Percentiles rank a stretch among this genome's conserved stretches.
Conservation (phyloP, 2,329 filamentous ascomycete genomes). For the Grosmannia huntii region DNA sequence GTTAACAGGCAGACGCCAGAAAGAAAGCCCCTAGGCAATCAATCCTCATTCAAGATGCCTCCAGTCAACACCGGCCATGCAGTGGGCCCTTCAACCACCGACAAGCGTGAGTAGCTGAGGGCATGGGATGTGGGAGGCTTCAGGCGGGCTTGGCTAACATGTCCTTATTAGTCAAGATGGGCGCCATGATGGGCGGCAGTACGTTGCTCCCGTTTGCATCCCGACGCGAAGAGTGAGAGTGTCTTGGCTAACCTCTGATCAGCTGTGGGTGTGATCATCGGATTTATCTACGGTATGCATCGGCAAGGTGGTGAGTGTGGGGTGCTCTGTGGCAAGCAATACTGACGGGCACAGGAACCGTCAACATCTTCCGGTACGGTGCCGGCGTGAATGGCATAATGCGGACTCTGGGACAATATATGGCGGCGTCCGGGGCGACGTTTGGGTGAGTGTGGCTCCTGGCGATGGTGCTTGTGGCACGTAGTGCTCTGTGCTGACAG, state of each 20-base stretch:
- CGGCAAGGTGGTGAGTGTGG: no score
- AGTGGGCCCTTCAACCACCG: slow-evolving; percentile 35
- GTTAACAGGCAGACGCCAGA: background rate
- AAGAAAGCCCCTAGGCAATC: background rate
- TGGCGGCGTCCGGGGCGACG: slow-evolving; percentile 86
- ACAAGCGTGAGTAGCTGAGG: slow-evolving; percentile 36
- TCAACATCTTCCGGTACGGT: slow-evolving; percentile 91
- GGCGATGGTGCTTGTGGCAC: no score
- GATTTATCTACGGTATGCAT: slow-evolving; percentile 78
- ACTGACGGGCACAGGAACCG: slow-evolving; percentile 48
- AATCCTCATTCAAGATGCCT: slow-evolving; percentile 16
- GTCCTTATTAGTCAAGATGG: slow-evolving; percentile 70
- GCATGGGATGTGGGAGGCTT: background rate
- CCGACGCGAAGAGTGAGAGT: background rate
- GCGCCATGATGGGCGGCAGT: slow-evolving; percentile 97
- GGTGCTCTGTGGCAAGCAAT: background rate
- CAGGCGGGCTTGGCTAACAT: slow-evolving; percentile 14
- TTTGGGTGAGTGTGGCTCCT: slow-evolving; percentile 62
- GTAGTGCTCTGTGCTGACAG: slow-evolving; percentile 2
- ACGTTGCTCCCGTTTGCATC: slow-evolving; percentile 28
- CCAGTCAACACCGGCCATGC: slow-evolving; percentile 16
- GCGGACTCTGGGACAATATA: slow-evolving; percentile 90
- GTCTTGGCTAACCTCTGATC: slow-evolving; percentile 18
- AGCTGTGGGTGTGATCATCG: slow-evolving; percentile 95
- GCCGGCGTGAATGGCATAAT: slow-evolving; percentile 89